Base-by-base conservation (phyloP, 2,329 filamentous ascomycete species). In the Karstenula rhodostoma region DNA sequence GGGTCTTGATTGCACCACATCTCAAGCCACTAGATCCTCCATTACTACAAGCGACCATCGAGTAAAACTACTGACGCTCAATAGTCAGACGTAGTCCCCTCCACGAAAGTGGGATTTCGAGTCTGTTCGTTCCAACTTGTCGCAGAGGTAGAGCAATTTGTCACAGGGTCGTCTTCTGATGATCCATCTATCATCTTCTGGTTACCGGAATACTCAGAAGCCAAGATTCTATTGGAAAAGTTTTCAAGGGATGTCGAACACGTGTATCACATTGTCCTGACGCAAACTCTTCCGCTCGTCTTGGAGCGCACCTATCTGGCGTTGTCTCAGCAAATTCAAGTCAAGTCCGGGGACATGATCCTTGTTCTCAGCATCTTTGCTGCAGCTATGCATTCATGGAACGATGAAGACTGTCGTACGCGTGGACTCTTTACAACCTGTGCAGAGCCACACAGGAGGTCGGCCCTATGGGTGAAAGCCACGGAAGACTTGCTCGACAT, bases 231-330 rank as follows among this genome's bases (percentile, higher is more conserved):
- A 1, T 48, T 77, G 3, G 63, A 78, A 8, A 75, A 74, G 59
- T 79, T 75, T 43, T 52, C 77, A 8, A 42, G 55, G 13, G 67
- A 77, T 15, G 62, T 78, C 25, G 74, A 70, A 9, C 74, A 71
- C 50, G 62, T 78, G 29, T 73, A 78, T 35, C 77, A 79, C 57
- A 67, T 80, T 23, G 59, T 76, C 1, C 76, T 78, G 49, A 52
- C 37, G 6, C 77, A 74, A 2, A 73, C 73, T 0, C 56, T 78
- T 7, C 64, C 65, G 17, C 27, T 57, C 7, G 29, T 72, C 15
- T 46, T 79, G 6, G 68, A 76, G 23, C 62, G 72, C 1, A 57
- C 74, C 5, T 79, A 79, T 56, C 27, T 60, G n/a, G 58, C 63
- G 19, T 46, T 75, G 4, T 57, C 57, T 12, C 51, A 65, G 10